A percentile compares a stretch with the other conserved stretches of the same genome.
These are phyloP conservation scores for Sporothrix dimorphospora DNA, from an alignment of 2,329 filamentous ascomycete genomes.

Conservation along the genomic window DNA sequence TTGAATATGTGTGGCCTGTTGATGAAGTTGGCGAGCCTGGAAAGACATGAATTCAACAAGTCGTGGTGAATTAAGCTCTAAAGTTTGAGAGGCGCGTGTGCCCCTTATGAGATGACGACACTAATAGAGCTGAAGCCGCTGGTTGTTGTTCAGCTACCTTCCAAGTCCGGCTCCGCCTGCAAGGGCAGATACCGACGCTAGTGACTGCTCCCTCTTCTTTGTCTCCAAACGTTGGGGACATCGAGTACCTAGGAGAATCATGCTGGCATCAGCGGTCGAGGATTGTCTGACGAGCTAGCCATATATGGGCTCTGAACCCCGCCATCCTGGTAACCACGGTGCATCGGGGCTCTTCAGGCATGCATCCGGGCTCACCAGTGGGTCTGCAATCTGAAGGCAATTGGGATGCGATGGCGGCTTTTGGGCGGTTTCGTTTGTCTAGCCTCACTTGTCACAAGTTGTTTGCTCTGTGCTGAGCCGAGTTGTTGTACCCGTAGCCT, in stretches of 20 bases:
- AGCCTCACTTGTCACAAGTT: not conserved
- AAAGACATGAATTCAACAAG: not conserved
- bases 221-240: not conserved
- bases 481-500: not conserved
- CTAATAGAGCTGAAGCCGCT: not conserved
- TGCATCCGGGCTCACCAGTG: not conserved
- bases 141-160: not conserved
- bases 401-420: not conserved
- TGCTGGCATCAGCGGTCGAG: not conserved
- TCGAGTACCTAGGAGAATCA: too few relatives aligned
- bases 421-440: not conserved
- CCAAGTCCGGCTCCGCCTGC: not conserved
- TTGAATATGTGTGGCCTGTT: not conserved
- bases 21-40: not conserved
- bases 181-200: conserved; percentile 12
- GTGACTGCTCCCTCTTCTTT: not conserved
- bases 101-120: conserved; percentile 4
- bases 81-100: not conserved
- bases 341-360: not conserved
- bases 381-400: not conserved
- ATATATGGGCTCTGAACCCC: not conserved
- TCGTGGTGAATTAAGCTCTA: not conserved
- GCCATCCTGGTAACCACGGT: not conserved
- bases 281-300: not conserved
- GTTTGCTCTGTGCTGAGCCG: conserved; percentile 5